A percentile compares a stretch with the other conserved stretches of the same genome.
Conservation (phyloP, 75 land plant species). For the Picea glauca region DNA sequence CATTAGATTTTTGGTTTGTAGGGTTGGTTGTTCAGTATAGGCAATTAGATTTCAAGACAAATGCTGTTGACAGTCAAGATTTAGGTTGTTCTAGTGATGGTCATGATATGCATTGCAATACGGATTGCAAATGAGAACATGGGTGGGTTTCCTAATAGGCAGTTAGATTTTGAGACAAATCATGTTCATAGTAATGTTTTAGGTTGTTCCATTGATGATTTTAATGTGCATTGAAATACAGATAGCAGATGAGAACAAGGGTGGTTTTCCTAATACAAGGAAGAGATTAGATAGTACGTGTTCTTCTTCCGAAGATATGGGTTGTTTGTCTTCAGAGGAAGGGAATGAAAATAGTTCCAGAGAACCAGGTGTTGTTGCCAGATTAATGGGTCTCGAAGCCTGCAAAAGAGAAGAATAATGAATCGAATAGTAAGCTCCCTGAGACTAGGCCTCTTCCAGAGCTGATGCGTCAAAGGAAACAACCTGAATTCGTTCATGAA, state of each 20-base stretch:
- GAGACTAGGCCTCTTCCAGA: constrained; percentile 22
- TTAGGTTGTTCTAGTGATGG: neutral
- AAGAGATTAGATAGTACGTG: neutral
- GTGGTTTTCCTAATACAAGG: constrained; percentile 55
- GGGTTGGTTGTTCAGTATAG: no score
- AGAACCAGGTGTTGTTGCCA: constrained; percentile 81
- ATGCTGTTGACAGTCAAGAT: neutral
- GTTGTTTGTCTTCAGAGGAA: neutral
- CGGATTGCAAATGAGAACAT: no score
- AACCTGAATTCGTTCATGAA: constrained; percentile 8
- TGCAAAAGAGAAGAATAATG: constrained; percentile 11
- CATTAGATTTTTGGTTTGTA: no score
- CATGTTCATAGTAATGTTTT: no score
- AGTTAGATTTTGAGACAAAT: no score
- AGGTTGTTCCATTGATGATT: no score
- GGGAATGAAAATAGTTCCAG: constrained; percentile 27
- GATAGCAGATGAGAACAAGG: neutral
- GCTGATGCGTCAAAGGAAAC: constrained; percentile 10
- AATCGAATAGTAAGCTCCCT: constrained; percentile 16
- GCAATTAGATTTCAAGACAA: neutral
- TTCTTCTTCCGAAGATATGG: neutral
- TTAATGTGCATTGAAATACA: no score
- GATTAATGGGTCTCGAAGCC: constrained; percentile 95
- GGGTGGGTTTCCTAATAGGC: no score
- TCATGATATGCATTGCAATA: no score